Base-by-base conservation (phyloP, 148 eudicot genomes). In the Pharnaceum exiguum region DNA sequence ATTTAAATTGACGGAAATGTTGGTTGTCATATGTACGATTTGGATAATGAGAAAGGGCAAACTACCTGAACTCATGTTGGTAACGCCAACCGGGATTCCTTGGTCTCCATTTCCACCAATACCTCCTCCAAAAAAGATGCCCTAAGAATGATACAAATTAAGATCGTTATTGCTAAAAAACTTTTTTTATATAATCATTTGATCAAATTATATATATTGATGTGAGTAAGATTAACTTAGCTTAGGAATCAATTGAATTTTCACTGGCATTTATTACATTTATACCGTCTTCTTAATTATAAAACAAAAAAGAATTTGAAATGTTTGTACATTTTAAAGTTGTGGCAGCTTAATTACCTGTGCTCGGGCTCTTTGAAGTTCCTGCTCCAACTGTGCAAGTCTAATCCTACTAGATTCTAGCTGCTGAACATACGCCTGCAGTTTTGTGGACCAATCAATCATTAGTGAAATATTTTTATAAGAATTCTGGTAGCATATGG, bases 391-490 rank as follows among this genome's bases (percentile, higher is more conserved):
- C 55, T 93, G 98, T 39, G 79, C 81, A 27, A 93, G 95, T 72
- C 76, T 83, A 59, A 93, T 86, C 71, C 96, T 88, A 68, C 96
- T 93, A 29, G 95, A 74, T 68, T 93, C 99, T 66, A 93, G 72
- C 70, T 93, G 96, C 65, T 93, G 99, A 71, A 93, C 99, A 82
- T 93, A 93, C 57, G 99, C 99, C 99, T 93, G 87, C 48, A 71
- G 36, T 13, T 8, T 42, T 35, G 43, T 21, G 1, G 26, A 38
- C 26, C 16, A 29, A 49, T 37, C 31, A 40, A 37, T 27, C 5
- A 36, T 23, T 7, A 2, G 5, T 11, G n/a, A 19, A 53, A 18
- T 11, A 26, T n/a, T n/a, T n/a, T n/a, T n/a, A n/a, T n/a, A n/a
- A n/a, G n/a, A n/a, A n/a, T n/a, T n/a, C n/a, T n/a, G n/a, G n/a